These are phyloP conservation scores for Gossypium schwendimanii DNA, from an alignment of 441 rosid genomes.

Conservation along the genomic window DNA sequence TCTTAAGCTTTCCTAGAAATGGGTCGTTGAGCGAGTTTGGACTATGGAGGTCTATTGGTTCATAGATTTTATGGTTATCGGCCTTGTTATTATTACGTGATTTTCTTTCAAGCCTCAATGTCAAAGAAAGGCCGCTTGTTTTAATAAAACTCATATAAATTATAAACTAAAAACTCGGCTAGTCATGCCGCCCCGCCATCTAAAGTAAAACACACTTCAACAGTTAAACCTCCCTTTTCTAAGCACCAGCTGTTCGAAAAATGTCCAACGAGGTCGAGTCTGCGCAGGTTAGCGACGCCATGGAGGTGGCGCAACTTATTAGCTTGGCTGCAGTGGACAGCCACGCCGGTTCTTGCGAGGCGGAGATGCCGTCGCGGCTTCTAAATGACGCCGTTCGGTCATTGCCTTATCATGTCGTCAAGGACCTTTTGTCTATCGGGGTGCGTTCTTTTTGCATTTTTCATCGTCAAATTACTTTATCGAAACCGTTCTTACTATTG, in stretches of 20 bases:
- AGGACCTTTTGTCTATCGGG: constrained; percentile 52
- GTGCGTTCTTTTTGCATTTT: constrained; percentile 26
- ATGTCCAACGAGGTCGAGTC: constrained; percentile 31
- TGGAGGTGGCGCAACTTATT: not conserved
- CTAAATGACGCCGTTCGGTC: constrained; percentile 41
- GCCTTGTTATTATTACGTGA: not conserved
- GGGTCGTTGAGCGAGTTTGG: not conserved
- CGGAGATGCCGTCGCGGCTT: constrained; percentile 19
- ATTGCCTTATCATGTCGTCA: constrained; percentile 47
- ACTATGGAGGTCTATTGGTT: not conserved
- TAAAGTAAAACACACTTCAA: not conserved
- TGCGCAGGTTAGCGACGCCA: not conserved
- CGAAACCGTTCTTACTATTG: not conserved
- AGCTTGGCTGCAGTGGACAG: constrained; percentile 13
- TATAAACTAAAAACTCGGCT: not conserved
- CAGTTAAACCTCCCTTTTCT: not conserved
- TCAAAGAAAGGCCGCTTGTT: not conserved
- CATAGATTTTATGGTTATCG: not conserved
- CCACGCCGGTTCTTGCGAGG: constrained; percentile 7
- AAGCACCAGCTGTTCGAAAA: constrained; percentile 15
- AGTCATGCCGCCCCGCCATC: not conserved
- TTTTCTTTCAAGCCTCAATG: not conserved
- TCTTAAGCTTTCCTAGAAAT: not conserved
- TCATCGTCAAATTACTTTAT: not conserved
- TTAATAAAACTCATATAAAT: not conserved